Evolutionary conservation across 2,329 filamentous ascomycete species (phyloP).

Genomic region (Hypoxylon rubiginosum): DNA sequence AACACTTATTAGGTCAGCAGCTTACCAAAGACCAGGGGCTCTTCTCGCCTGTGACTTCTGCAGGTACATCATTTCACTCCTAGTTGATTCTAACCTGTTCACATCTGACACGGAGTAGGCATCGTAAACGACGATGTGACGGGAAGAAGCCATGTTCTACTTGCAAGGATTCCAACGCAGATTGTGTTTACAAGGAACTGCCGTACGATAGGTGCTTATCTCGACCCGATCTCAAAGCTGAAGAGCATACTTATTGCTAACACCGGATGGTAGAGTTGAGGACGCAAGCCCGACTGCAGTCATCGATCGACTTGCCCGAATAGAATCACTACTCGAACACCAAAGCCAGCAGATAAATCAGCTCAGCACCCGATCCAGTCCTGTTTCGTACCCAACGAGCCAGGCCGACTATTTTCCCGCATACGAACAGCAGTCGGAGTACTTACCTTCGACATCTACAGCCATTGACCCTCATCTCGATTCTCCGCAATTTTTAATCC

Average conservation of each 20-base stretch:
- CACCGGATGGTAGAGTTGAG: slow-evolving; percentile 48
- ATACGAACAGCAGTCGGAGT: slow-evolving; percentile 42
- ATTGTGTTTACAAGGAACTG: slow-evolving; percentile 58
- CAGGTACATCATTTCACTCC: slow-evolving; percentile 37
- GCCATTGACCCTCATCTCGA: slow-evolving; percentile 47
- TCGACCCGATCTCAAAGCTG: neutral
- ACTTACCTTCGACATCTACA: slow-evolving; percentile 40
- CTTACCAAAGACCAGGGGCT: slow-evolving; percentile 51
- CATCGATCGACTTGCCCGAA: slow-evolving; percentile 55
- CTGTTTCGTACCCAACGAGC: slow-evolving; percentile 43
- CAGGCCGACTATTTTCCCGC: slow-evolving; percentile 45
- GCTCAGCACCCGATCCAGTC: slow-evolving; percentile 45
- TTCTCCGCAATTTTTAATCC: slow-evolving; percentile 55
- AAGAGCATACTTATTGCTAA: slow-evolving; percentile 24
- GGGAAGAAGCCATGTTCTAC: slow-evolving; percentile 57
- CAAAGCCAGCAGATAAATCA: slow-evolving; percentile 51
- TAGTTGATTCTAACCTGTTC: slow-evolving; percentile 12
- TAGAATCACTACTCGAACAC: slow-evolving; percentile 54
- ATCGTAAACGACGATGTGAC: slow-evolving; percentile 57
- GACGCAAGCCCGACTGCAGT: slow-evolving; percentile 53
- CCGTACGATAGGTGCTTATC: slow-evolving; percentile 52
- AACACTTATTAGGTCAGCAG: slow-evolving; percentile 18
- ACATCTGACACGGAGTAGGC: slow-evolving; percentile 45
- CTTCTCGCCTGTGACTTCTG: slow-evolving; percentile 59
- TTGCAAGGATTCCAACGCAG: slow-evolving; percentile 55